Conservation (phyloP, 2,329 filamentous ascomycete genomes). For the Pochonia chlamydosporia region DNA sequence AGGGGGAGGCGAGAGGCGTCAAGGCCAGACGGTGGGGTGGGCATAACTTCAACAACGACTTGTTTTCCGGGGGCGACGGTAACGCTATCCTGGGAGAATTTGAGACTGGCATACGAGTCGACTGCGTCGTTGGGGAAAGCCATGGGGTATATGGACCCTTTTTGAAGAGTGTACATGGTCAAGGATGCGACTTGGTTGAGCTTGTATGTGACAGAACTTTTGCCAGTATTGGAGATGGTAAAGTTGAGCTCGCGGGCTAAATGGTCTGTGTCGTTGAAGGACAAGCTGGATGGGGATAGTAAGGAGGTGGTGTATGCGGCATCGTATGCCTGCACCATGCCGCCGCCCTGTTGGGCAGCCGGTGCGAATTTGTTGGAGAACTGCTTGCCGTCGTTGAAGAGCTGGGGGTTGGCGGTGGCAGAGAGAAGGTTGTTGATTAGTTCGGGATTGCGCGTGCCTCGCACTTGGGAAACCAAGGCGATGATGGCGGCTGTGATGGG, state of each 20-base stretch:
- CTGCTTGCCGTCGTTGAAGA: conserved; percentile 37
- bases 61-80: conserved; percentile 36
- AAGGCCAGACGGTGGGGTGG: conserved; percentile 32
- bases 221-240: conserved; percentile 48
- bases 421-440: conserved; percentile 43
- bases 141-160: conserved; percentile 27
- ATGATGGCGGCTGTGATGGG: conserved; percentile 49
- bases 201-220: conserved; percentile 42
- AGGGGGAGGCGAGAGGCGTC: conserved; percentile 31
- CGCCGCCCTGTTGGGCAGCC: conserved; percentile 55
- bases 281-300: too few relatives aligned
- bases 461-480: conserved; percentile 45
- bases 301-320: conserved; percentile 48
- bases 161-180: conserved; percentile 45
- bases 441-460: conserved; percentile 41
- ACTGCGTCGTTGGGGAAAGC: conserved; percentile 40
- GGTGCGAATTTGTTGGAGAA: conserved; percentile 40
- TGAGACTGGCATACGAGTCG: conserved; percentile 33
- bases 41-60: conserved; percentile 39
- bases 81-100: conserved; percentile 35
- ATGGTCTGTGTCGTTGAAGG: conserved; percentile 60
- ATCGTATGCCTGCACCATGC: conserved; percentile 54
- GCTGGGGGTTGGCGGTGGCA: conserved; percentile 41
- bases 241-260: conserved; percentile 43
- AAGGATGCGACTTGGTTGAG: conserved; percentile 43